A percentile compares a stretch with the other conserved stretches of the same genome.
These are phyloP conservation scores for Theileria annulata DNA, from an alignment of 169 alveolate species.

Conservation along the genomic window DNA sequence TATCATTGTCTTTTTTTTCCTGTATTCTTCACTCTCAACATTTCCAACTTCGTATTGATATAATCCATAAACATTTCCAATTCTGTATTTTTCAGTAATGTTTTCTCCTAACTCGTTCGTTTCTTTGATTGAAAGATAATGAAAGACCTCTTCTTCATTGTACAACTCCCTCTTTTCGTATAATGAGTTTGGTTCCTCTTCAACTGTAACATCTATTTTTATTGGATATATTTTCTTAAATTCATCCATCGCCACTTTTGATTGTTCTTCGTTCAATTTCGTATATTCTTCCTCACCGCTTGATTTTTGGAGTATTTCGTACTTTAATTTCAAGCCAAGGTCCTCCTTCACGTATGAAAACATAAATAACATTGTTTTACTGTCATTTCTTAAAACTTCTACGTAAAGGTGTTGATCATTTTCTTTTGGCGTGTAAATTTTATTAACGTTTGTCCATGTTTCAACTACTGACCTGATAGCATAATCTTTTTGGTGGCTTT, in stretches of 20 bases:
- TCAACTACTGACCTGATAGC: background rate
- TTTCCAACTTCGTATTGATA: background rate
- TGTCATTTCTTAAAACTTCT: too few species aligned
- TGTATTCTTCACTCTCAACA: background rate
- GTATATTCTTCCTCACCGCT: background rate
- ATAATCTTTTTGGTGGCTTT: too few species aligned
- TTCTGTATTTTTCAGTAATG: background rate
- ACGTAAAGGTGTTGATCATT: too few species aligned
- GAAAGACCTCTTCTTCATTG: background rate
- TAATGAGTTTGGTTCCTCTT: background rate
- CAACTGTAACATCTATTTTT: background rate
- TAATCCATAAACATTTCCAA: background rate
- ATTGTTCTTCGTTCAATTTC: background rate
- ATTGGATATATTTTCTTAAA: background rate
- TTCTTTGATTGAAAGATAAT: background rate
- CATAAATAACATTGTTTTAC: too few species aligned
- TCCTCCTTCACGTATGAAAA: too few species aligned
- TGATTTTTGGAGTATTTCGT: background rate
- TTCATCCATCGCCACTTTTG: background rate
- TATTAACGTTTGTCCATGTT: too few species aligned
- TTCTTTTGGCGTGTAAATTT: too few species aligned
- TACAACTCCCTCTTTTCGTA: background rate
- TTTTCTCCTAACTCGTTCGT: background rate
- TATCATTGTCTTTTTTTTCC: background rate
- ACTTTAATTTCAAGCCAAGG: background rate